Percentiles rank a stretch among this genome's conserved stretches.
Evolutionary conservation across 1,284 basidiomycete species (phyloP).

Genomic region (Xerocomus amazonicus): DNA sequence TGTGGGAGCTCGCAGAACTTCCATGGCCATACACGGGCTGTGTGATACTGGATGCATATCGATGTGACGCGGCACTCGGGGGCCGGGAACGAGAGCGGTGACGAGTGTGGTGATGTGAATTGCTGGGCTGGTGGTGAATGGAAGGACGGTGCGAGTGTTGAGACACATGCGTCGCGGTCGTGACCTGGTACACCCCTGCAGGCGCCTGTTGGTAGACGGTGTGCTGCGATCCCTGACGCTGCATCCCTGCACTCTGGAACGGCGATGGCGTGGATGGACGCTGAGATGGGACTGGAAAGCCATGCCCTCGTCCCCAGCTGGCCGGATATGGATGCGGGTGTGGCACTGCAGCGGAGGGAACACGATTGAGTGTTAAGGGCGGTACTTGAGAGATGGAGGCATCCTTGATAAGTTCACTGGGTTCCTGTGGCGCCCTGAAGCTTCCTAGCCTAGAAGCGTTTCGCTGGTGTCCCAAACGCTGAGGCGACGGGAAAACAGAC

Average conservation of each 20-base stretch:
- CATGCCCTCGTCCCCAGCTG: slow-evolving; percentile 8
- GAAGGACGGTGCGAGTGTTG: slow-evolving; percentile 11
- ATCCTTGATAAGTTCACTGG: slow-evolving; percentile 12
- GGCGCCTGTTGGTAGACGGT: slow-evolving; percentile 7
- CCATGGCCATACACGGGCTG: slow-evolving; percentile 27
- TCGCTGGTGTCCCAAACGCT: slow-evolving; percentile 11
- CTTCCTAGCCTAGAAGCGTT: slow-evolving; percentile 22
- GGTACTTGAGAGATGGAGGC: slow-evolving; percentile 16
- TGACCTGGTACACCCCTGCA: slow-evolving; percentile 11
- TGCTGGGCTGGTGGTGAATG: slow-evolving; percentile 6
- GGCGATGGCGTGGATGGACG: not conserved
- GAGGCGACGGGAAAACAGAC: slow-evolving; percentile 18
- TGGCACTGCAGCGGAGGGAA: slow-evolving; percentile 12
- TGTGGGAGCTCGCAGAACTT: slow-evolving; percentile 23
- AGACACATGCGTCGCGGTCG: slow-evolving; percentile 11
- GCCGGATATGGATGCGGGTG: slow-evolving; percentile 17
- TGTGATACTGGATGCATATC: slow-evolving; percentile 28
- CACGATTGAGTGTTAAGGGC: slow-evolving; percentile 14
- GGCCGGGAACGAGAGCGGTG: slow-evolving; percentile 29
- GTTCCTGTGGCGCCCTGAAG: slow-evolving; percentile 11
- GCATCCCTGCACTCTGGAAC: slow-evolving; percentile 12
- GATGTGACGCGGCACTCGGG: slow-evolving; percentile 31
- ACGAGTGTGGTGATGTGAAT: slow-evolving; percentile 18
- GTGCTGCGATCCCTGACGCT: slow-evolving; percentile 20
- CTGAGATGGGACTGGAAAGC: slow-evolving; percentile 3